phyloP scores from a whole-genome alignment of 1,284 basidiomycete species.

The Xerocomus cyaneibrunnescens region DNA sequence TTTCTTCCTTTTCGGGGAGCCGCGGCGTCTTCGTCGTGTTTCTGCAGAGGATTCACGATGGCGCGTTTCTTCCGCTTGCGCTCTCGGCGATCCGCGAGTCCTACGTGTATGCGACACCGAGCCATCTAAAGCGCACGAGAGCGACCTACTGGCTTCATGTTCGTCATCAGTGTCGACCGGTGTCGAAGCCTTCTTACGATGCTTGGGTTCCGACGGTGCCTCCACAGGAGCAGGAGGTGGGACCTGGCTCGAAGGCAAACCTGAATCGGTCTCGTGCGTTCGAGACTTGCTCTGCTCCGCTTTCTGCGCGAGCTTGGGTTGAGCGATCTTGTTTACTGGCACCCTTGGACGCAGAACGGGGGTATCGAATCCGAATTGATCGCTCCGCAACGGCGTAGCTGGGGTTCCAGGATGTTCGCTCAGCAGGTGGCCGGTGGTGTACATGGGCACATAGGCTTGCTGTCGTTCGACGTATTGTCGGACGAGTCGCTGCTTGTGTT shows the following conservation, averaged over 20 bases:
- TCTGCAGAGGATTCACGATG: constrained; percentile 40
- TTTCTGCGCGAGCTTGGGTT: constrained; percentile 1
- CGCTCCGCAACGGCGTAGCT: constrained; percentile 4
- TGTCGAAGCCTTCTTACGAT: constrained; percentile 16
- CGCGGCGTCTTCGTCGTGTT: constrained; percentile 17
- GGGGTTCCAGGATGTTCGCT: constrained; percentile 28
- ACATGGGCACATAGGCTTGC: constrained; percentile 41
- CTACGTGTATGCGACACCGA: constrained; percentile 31
- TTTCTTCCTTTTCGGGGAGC: constrained; percentile 17
- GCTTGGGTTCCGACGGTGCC: constrained; percentile 1
- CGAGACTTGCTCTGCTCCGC: constrained; percentile 5
- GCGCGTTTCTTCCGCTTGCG: constrained; percentile 52
- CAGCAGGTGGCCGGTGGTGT: constrained; percentile 46
- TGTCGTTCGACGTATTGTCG: constrained; percentile 52
- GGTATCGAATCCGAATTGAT: constrained; percentile 49
- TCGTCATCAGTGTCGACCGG: constrained; percentile 31
- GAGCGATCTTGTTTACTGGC: constrained; percentile 11
- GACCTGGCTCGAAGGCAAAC: background rate
- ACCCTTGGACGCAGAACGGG: constrained; percentile 56
- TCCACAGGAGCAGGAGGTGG: background rate
- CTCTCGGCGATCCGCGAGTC: constrained; percentile 54
- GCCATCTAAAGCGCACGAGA: background rate
- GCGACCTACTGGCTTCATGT: constrained; percentile 34
- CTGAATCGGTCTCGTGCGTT: constrained; percentile 1
- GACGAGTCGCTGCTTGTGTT: constrained; percentile 47